Percentiles rank a stretch among this genome's conserved stretches.
Evolutionary conservation across 768 basidiomycete species (phyloP).

Genomic region (Hericium erinaceus): DNA sequence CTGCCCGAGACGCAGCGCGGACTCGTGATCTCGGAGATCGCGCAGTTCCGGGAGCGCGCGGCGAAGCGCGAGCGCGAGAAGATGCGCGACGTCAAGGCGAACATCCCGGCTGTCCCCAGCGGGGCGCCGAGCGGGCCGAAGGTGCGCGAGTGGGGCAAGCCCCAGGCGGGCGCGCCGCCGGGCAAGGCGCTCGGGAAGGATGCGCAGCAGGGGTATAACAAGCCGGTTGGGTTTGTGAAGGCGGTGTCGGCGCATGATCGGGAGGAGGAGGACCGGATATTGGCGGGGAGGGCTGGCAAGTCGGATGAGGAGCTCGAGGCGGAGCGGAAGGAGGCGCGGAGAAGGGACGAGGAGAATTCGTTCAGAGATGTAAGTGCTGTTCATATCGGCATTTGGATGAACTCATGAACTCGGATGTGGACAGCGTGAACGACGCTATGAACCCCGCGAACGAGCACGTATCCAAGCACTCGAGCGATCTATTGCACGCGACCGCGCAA

Average conservation of each 20-base stretch:
- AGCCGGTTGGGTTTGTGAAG: slow-evolving; percentile 79
- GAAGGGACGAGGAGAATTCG: slow-evolving; percentile 74
- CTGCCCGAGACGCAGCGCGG: slow-evolving; percentile 90
- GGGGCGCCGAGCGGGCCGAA: slow-evolving; percentile 70
- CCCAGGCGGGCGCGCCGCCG: slow-evolving; percentile 26
- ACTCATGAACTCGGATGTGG: background rate
- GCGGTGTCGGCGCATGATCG: slow-evolving; percentile 36
- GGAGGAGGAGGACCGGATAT: slow-evolving; percentile 25
- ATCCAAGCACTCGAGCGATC: slow-evolving; percentile 70
- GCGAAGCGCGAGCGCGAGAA: slow-evolving; percentile 89
- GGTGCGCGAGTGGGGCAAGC: slow-evolving; percentile 71
- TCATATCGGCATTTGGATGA: background rate
- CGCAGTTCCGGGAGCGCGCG: slow-evolving; percentile 89
- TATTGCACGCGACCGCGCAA: slow-evolving; percentile 60
- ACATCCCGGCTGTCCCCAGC: slow-evolving; percentile 47
- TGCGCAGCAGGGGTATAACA: slow-evolving; percentile 67
- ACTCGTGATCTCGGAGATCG: slow-evolving; percentile 92
- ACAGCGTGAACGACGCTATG: slow-evolving; percentile 90
- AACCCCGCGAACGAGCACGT: slow-evolving; percentile 77
- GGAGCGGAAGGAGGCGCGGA: slow-evolving; percentile 65
- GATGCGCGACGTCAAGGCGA: slow-evolving; percentile 63
- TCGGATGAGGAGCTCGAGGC: slow-evolving; percentile 87
- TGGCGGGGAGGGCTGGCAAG: slow-evolving; percentile 35
- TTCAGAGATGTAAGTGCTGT: slow-evolving; percentile 68
- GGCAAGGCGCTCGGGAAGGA: slow-evolving; percentile 21